Evolutionary conservation across 2,329 filamentous ascomycete genomes (phyloP).

Genomic region (Hymenoscyphus infarciens): DNA sequence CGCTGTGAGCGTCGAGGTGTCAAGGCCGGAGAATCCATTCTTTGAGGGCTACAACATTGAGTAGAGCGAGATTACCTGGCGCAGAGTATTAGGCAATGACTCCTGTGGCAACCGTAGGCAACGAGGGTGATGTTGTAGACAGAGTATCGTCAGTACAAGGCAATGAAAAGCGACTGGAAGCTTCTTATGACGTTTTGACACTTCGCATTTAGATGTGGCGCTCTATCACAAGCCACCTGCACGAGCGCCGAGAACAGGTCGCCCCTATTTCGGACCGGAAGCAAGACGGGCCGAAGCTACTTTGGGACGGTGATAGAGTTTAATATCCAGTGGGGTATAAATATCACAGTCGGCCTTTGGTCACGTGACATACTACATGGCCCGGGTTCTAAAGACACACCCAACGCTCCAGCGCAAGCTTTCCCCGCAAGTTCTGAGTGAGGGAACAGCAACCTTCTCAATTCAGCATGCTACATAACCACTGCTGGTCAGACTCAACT

Average conservation of each 20-base stretch:
- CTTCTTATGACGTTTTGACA: background rate
- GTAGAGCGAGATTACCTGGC: slow-evolving; percentile 11
- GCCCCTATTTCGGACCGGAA: background rate
- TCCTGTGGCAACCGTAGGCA: slow-evolving; percentile 6
- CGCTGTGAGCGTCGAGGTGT: slow-evolving; percentile 31
- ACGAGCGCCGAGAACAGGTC: background rate
- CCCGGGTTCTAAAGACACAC: no score
- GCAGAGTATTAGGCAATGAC: background rate
- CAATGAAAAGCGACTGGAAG: background rate
- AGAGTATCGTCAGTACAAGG: slow-evolving; percentile 11
- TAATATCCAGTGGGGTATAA: no score
- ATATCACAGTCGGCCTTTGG: no score
- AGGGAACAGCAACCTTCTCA: background rate
- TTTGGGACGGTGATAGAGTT: no score
- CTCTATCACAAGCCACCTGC: background rate
- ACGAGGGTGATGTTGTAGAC: slow-evolving; percentile 20
- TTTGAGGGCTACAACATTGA: slow-evolving; percentile 26
- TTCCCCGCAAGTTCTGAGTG: background rate
- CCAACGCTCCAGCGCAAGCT: background rate
- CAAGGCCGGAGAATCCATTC: slow-evolving; percentile 31
- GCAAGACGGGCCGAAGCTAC: background rate
- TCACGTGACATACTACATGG: no score
- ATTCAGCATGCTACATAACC: slow-evolving; percentile 5
- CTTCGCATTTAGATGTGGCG: background rate
- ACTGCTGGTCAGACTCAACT: background rate